Percentiles rank a stretch among this genome's conserved stretches.
Evolutionary conservation across 2,329 filamentous ascomycete genomes (phyloP).

Genomic region (Bipolaris victoriae): DNA sequence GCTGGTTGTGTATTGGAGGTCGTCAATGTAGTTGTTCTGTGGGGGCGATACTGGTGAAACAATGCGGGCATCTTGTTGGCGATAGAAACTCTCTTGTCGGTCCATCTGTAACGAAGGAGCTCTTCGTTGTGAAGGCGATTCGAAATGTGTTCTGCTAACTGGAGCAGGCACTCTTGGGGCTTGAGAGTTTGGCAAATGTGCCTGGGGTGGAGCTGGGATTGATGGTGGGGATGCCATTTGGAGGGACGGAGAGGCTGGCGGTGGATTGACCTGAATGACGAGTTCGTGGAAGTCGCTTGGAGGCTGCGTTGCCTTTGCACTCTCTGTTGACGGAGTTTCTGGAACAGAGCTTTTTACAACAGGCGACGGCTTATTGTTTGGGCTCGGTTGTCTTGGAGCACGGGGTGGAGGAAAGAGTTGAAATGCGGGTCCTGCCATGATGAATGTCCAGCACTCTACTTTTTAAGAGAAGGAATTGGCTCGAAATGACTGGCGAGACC

Average conservation of each 20-base stretch:
- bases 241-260: constrained; percentile 43
- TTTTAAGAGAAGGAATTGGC: constrained; percentile 19
- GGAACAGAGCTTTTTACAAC: constrained; percentile 38
- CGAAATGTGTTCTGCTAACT: constrained; percentile 29
- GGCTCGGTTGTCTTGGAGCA: constrained; percentile 42
- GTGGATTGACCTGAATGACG: constrained; percentile 49
- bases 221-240: constrained; percentile 29
- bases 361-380: constrained; percentile 32
- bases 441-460: constrained; percentile 24
- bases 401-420: constrained; percentile 50
- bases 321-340: constrained; percentile 40
- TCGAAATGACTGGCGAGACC: constrained; percentile 26
- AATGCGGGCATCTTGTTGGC: constrained; percentile 28
- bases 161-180: constrained; percentile 30
- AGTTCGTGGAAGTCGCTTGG: constrained; percentile 49
- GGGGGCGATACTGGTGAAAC: constrained; percentile 28
- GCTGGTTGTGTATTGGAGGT: constrained; percentile 25
- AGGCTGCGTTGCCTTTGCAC: constrained; percentile 38
- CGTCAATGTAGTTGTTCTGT: constrained; percentile 19
- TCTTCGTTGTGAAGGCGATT: constrained; percentile 32
- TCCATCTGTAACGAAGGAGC: constrained; percentile 27
- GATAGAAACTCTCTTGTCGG: constrained; percentile 27
- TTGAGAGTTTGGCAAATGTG: constrained; percentile 34
- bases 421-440: constrained; percentile 45
- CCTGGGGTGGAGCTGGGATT: constrained; percentile 35